Evolutionary conservation across 202 grass and related monocot genomes (phyloP).

Genomic region (Musa balbisiana): DNA sequence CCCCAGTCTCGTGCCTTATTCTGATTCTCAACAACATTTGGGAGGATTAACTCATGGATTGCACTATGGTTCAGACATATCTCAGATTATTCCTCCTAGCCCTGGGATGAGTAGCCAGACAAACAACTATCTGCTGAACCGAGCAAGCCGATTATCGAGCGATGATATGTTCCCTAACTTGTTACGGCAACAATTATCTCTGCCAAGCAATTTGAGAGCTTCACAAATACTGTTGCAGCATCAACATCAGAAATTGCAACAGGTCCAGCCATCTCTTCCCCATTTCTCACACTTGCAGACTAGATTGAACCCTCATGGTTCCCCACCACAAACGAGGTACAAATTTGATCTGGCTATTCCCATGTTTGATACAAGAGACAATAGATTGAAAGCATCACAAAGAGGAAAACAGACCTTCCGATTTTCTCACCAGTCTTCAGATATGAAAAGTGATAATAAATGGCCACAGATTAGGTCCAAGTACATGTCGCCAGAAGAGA

Average conservation of each 20-base stretch:
- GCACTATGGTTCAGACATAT: constrained; percentile 47
- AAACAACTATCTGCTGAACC: constrained; percentile 49
- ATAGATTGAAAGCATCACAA: constrained; percentile 55
- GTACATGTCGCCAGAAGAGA: constrained; percentile 98
- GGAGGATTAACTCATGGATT: constrained; percentile 63
- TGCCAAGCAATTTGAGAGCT: constrained; percentile 34
- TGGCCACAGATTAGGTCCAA: constrained; percentile 72
- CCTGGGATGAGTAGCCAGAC: constrained; percentile 39
- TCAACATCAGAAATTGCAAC: constrained; percentile 71
- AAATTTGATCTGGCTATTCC: constrained; percentile 49
- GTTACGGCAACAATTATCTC: constrained; percentile 31
- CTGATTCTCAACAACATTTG: constrained; percentile 55
- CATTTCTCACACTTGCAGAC: constrained; percentile 46
- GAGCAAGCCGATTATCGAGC: constrained; percentile 28
- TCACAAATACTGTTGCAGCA: constrained; percentile 58
- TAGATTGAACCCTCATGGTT: constrained; percentile 44
- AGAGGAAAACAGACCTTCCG: constrained; percentile 66
- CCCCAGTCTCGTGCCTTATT: constrained; percentile 42
- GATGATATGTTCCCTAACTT: constrained; percentile 52
- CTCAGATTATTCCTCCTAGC: constrained; percentile 33
- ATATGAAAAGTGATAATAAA: constrained; percentile 59
- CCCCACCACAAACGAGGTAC: constrained; percentile 33
- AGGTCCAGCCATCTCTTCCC: constrained; percentile 46
- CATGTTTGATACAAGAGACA: constrained; percentile 51
- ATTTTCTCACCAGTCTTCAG: constrained; percentile 51